Base-by-base conservation (phyloP, 2,329 filamentous ascomycete genomes). In the Xylariaceae sp. region DNA sequence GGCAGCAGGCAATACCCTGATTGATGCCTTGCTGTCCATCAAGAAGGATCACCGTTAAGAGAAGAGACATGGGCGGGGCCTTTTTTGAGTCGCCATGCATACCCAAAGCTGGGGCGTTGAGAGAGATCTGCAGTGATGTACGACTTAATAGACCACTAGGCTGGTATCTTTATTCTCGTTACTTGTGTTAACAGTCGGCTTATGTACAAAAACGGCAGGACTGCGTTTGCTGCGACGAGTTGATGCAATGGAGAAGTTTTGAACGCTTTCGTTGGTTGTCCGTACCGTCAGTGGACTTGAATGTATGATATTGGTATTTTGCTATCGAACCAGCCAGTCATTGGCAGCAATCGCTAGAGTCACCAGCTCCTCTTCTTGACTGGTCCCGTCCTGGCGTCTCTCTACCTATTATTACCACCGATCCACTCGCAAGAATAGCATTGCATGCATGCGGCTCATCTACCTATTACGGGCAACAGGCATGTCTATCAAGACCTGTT, bases 1-100 rank as follows among this genome's bases (percentile, higher is more conserved):
- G 62, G 63, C 64, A 57, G 60, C 61, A 61, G 62, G 64, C 62
- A 68, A 69, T 70, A 68, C 66, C 65, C 65, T 51, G 42, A 56
- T 57, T 60, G 50, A 64, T 9, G 51, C 55, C 53, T 56, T 60
- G 49, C 35, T 57, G 63, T 60, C 11, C 57, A 58, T 57, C 58
- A 58, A 58, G 55, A 53, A 51, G 52, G 58, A 57, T 49, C 51
- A 35, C 9, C 44, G 57, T 47, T 39, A 49, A 50, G 35, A 53
- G 18, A 17, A 59, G 49, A 39, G 47, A 15, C 48, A 51, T 51
- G 51, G 55, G 18, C 39, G 45, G 56, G 39, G 11, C 37, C 11
- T 42, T 45, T 17, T 53, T 49, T 23, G 49, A 55, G 55, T 56
- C 30, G 49, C 50, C 51, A 58, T 58, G 39, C 47, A 44, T 57